Conservation (phyloP, 2,329 filamentous ascomycete species). For the Penicillium sp. region DNA sequence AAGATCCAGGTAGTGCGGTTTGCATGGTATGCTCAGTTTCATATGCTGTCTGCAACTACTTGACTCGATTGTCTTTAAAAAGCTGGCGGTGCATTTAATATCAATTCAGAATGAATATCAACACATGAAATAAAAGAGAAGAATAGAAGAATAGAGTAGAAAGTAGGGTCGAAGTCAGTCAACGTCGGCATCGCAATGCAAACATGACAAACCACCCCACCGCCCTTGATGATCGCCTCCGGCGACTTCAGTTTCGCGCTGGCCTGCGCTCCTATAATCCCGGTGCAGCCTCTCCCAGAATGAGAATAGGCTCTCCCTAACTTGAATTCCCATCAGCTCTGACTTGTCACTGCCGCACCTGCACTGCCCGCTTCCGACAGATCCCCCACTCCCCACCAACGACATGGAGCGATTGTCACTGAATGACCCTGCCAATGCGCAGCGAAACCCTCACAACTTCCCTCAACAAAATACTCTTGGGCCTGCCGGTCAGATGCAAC, state of each 20-base stretch:
- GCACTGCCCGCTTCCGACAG: conserved; percentile 5
- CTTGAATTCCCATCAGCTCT: background rate
- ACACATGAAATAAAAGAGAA: background rate
- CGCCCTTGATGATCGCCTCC: conserved; percentile 16
- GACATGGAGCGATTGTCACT: conserved; percentile 37
- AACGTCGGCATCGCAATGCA: conserved; percentile 9
- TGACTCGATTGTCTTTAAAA: background rate
- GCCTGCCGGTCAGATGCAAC: conserved; percentile 22
- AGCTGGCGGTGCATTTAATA: background rate
- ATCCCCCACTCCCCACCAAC: conserved; percentile 6
- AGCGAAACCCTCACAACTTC: conserved; percentile 22
- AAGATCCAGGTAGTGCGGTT: background rate
- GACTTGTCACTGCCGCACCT: background rate
- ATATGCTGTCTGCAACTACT: background rate
- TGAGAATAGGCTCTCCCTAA: conserved; percentile 10
- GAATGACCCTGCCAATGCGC: conserved; percentile 31
- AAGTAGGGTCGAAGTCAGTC: background rate
- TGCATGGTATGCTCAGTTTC: background rate
- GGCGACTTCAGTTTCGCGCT: conserved; percentile 1
- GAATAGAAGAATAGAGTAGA: background rate
- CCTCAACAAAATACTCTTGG: conserved; percentile 30
- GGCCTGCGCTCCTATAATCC: background rate
- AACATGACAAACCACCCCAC: conserved; percentile 25
- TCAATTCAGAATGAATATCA: background rate
- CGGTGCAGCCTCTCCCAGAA: conserved; percentile 12